Percentiles rank a stretch among this genome's conserved stretches.
These are phyloP conservation scores for Umbelopsis vinacea DNA, from an alignment of 192 early-diverging fungal species.

Conservation along the genomic window DNA sequence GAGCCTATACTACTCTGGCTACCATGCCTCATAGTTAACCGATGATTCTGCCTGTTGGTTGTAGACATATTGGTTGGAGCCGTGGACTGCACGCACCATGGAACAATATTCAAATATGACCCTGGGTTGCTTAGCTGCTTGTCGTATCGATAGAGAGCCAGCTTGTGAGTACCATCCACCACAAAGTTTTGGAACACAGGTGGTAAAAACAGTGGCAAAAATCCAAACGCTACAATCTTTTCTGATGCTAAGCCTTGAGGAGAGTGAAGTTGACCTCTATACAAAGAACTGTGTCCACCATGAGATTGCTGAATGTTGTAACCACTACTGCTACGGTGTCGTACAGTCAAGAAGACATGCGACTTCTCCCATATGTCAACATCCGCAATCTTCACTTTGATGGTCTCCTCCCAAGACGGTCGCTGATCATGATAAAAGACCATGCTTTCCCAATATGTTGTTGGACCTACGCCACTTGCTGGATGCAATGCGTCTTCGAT, in stretches of 20 bases:
- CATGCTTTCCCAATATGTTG: slow-evolving; percentile 56
- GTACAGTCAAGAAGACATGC: slow-evolving; percentile 64
- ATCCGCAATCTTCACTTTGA: slow-evolving; percentile 61
- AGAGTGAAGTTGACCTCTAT: not conserved
- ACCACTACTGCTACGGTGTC: slow-evolving; percentile 46
- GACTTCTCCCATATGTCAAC: slow-evolving; percentile 56
- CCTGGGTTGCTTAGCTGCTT: slow-evolving; percentile 39
- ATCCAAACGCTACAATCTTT: slow-evolving; percentile 65
- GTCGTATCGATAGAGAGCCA: slow-evolving; percentile 69
- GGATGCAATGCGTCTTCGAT: slow-evolving; percentile 57
- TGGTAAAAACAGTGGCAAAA: slow-evolving; percentile 56
- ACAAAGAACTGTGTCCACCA: not conserved
- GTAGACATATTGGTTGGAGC: slow-evolving; percentile 32
- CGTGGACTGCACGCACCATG: slow-evolving; percentile 44
- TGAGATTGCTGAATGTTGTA: not conserved
- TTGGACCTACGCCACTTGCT: slow-evolving; percentile 43
- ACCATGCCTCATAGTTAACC: slow-evolving; percentile 7
- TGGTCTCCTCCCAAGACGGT: slow-evolving; percentile 67
- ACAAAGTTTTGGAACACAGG: slow-evolving; percentile 56
- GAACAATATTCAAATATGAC: slow-evolving; percentile 53
- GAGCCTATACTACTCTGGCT: slow-evolving; percentile 25
- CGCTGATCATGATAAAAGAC: slow-evolving; percentile 63
- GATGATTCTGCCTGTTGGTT: slow-evolving; percentile 22
- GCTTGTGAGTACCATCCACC: slow-evolving; percentile 59
- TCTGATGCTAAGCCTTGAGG: slow-evolving; percentile 29